phyloP scores from a whole-genome alignment of 768 basidiomycete genomes.

The Chalciporus piperatus region DNA sequence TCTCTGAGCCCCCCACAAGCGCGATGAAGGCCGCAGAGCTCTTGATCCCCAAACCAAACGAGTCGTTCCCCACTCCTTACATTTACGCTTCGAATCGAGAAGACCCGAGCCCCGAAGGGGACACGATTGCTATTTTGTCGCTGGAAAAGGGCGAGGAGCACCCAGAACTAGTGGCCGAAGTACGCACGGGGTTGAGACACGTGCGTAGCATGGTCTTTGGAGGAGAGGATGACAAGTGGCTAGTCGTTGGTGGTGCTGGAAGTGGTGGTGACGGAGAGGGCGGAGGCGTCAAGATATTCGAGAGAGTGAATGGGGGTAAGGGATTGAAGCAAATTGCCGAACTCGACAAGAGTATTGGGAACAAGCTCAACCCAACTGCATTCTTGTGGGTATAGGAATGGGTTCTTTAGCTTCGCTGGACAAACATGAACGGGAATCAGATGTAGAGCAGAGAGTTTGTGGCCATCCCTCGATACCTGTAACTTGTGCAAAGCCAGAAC shows the following conservation, averaged over 20 bases:
- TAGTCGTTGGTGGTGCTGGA: conserved; percentile 59
- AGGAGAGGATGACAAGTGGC: conserved; percentile 56
- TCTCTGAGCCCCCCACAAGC: conserved; percentile 43
- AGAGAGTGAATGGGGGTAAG: conserved; percentile 59
- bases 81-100: conserved; percentile 77
- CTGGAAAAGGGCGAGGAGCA: conserved; percentile 41
- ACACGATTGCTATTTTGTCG: conserved; percentile 69
- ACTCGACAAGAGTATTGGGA: conserved; percentile 35
- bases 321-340: conserved; percentile 51
- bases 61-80: conserved; percentile 51
- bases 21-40: conserved; percentile 70
- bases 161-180: conserved; percentile 55
- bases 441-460: not conserved
- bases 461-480: not conserved
- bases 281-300: conserved; percentile 69
- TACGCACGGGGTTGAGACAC: conserved; percentile 68
- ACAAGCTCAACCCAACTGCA: conserved; percentile 33
- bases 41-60: conserved; percentile 53
- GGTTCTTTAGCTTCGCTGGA: not conserved
- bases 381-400: conserved; percentile 35
- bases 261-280: conserved; percentile 55
- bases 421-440: not conserved
- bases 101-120: conserved; percentile 65
- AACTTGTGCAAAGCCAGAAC: not conserved
- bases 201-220: conserved; percentile 67